phyloP scores from a whole-genome alignment of 2,329 filamentous ascomycete genomes.

The Paecilomyces variotii region DNA sequence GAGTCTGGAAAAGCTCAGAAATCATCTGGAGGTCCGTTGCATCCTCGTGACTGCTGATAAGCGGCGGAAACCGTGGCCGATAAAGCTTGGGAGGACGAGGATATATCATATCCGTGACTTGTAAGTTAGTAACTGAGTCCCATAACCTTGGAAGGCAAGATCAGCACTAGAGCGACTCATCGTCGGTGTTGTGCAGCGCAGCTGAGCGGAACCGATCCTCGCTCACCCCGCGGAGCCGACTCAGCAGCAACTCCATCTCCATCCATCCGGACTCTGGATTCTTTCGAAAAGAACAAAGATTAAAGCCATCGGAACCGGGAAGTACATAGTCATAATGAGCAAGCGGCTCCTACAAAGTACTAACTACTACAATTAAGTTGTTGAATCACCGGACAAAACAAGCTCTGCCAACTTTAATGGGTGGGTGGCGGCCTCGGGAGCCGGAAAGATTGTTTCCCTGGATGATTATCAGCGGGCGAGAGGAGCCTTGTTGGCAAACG shows the following conservation, averaged over 20 bases:
- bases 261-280: too few relatives aligned
- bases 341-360: not conserved
- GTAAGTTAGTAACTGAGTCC: not conserved
- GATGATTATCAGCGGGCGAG: not conserved
- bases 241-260: too few relatives aligned
- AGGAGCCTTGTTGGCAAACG: too few relatives aligned
- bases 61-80: not conserved
- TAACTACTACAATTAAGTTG: too few relatives aligned
- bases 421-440: not conserved
- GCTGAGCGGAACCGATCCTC: too few relatives aligned
- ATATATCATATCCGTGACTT: not conserved
- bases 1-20: not conserved
- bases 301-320: too few relatives aligned
- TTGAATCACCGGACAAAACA: not conserved
- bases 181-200: too few relatives aligned
- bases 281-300: too few relatives aligned
- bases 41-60: not conserved
- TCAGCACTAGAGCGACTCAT: not conserved
- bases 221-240: too few relatives aligned
- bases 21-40: not conserved
- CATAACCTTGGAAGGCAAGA: not conserved
- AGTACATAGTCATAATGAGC: not conserved
- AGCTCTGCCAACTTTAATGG: not conserved
- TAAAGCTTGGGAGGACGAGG: not conserved
- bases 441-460: not conserved